Percentiles rank a stretch among this genome's conserved stretches.
These are phyloP conservation scores for Pseudogymnoascus sp. DNA, from an alignment of 2,329 filamentous ascomycete species.

Conservation along the genomic window DNA sequence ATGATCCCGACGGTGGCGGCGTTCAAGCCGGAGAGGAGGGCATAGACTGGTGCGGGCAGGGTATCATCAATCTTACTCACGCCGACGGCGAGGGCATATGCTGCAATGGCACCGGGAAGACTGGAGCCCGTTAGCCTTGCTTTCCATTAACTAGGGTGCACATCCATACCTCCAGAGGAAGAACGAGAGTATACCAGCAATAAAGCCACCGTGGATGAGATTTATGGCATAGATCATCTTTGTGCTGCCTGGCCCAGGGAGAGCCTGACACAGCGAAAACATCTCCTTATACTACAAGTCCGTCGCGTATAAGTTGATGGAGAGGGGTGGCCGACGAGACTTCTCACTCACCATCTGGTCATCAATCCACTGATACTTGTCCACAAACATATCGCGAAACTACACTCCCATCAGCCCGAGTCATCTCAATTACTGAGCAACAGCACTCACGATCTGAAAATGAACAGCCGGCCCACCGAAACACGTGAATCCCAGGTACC, in stretches of 20 bases:
- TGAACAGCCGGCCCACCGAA: slow-evolving; percentile 64
- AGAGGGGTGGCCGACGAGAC: not conserved
- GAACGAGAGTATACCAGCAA: slow-evolving; percentile 47
- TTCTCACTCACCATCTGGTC: slow-evolving; percentile 45
- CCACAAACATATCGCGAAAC: slow-evolving; percentile 55
- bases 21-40: slow-evolving; percentile 64
- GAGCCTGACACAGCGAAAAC: slow-evolving; percentile 60
- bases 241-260: slow-evolving; percentile 60
- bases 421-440: not conserved
- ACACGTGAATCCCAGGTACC: slow-evolving; percentile 56
- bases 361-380: slow-evolving; percentile 56
- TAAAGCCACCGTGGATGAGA: slow-evolving; percentile 52
- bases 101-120: slow-evolving; percentile 61
- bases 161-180: not conserved
- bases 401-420: slow-evolving; percentile 17
- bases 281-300: slow-evolving; percentile 54
- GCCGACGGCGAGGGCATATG: slow-evolving; percentile 60
- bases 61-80: slow-evolving; percentile 51
- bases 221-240: slow-evolving; percentile 66
- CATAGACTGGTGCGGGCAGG: slow-evolving; percentile 57
- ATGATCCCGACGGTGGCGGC: slow-evolving; percentile 66
- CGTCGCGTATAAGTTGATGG: not conserved
- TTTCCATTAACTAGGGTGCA: not conserved
- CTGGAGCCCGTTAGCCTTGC: slow-evolving; percentile 52
- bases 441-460: slow-evolving; percentile 49